Evolutionary conservation across 306 rosid species (phyloP).

Genomic region (Cucurbita pepo): DNA sequence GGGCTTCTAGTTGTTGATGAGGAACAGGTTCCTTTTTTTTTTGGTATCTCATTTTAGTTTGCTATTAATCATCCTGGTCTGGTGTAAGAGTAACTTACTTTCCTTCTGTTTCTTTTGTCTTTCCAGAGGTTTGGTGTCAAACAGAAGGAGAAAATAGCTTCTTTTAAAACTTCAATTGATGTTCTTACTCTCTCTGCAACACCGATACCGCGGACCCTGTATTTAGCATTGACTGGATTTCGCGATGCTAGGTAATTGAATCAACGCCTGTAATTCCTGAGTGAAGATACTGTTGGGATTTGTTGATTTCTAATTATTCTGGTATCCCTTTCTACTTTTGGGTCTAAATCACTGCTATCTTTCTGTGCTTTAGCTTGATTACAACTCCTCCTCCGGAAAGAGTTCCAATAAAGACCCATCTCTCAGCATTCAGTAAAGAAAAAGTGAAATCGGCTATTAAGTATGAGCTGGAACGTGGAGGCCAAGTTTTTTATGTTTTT

Average conservation of each 20-base stretch:
- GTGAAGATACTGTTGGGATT: background rate
- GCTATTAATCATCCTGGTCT: conserved; percentile 2
- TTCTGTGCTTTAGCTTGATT: conserved; percentile 54
- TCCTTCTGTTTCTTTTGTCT: conserved; percentile 5
- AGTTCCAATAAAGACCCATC: conserved; percentile 81
- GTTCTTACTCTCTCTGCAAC: conserved; percentile 94
- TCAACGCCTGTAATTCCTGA: background rate
- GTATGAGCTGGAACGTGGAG: conserved; percentile 77
- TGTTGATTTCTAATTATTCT: background rate
- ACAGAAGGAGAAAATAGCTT: conserved; percentile 92
- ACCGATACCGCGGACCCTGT: conserved; percentile 89
- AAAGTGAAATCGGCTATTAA: conserved; percentile 52
- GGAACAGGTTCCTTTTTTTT: conserved; percentile 60
- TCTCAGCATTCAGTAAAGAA: conserved; percentile 61
- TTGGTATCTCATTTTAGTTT: conserved; percentile 7
- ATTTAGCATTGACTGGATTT: conserved; percentile 90
- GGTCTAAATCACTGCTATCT: background rate
- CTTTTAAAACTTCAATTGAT: conserved; percentile 83
- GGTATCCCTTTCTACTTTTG: background rate
- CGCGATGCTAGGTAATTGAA: conserved; percentile 86
- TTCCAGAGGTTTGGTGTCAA: conserved; percentile 91
- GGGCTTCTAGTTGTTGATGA: conserved; percentile 94
- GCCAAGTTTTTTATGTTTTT: conserved; percentile 85
- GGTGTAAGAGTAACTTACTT: conserved; percentile 8
- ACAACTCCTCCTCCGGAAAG: conserved; percentile 98